A percentile compares a stretch with the other conserved stretches of the same genome.
These are phyloP conservation scores for Telfairia occidentalis DNA, from an alignment of 331 rosid species.

Conservation along the genomic window DNA sequence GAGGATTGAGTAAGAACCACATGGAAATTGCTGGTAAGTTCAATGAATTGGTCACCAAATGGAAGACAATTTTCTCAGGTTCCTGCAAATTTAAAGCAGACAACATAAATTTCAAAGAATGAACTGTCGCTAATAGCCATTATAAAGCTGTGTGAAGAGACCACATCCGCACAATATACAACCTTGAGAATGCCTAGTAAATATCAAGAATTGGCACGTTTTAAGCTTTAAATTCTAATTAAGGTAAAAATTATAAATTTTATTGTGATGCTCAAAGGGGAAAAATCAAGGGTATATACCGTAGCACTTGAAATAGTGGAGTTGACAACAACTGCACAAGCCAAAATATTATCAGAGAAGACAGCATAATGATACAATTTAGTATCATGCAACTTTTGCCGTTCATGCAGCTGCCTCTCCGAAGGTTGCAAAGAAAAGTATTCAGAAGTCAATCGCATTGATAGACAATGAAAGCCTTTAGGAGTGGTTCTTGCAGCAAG, in stretches of 20 bases:
- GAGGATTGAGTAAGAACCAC: conserved; percentile 93
- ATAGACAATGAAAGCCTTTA: conserved; percentile 87
- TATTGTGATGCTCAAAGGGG: not conserved
- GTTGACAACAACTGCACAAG: conserved; percentile 81
- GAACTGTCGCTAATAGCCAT: not conserved
- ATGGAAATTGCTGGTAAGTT: conserved; percentile 81
- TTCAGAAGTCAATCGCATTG: conserved; percentile 75
- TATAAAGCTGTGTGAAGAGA: not conserved
- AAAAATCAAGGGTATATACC: conserved; percentile 35
- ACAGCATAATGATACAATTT: conserved; percentile 72
- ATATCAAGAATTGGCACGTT: not conserved
- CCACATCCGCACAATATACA: not conserved
- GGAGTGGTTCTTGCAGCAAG: conserved; percentile 83
- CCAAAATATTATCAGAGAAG: conserved; percentile 94
- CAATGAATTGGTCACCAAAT: conserved; percentile 78
- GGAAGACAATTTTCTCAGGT: conserved; percentile 71
- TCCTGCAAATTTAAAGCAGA: conserved; percentile 37
- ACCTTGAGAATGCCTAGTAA: not conserved
- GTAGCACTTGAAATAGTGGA: conserved; percentile 65
- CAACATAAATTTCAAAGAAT: not conserved
- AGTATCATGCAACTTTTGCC: conserved; percentile 49
- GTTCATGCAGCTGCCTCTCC: conserved; percentile 50
- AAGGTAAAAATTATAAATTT: not conserved
- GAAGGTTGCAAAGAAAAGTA: conserved; percentile 56
- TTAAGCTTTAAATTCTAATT: not conserved